A percentile compares a stretch with the other conserved stretches of the same genome.
phyloP scores from a whole-genome alignment of 441 rosid species.

The Croton setiger region DNA sequence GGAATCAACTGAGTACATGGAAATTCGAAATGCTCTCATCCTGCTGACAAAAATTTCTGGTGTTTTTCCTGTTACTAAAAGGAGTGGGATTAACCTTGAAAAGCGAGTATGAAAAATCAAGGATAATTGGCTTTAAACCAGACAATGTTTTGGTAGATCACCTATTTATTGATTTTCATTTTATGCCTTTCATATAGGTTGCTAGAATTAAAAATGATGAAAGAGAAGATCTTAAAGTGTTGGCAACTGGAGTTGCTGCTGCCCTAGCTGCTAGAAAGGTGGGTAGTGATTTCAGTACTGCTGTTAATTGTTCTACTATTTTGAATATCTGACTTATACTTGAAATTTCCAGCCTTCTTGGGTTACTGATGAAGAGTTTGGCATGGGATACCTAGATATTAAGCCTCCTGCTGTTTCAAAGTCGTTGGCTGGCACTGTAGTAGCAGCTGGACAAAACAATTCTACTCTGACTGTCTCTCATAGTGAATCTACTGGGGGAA shows the following conservation, averaged over 20 bases:
- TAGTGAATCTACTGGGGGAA: constrained; percentile 55
- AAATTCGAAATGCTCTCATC: constrained; percentile 96
- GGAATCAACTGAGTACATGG: constrained; percentile 99
- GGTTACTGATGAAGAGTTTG: constrained; percentile 99
- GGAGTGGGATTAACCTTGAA: constrained; percentile 98
- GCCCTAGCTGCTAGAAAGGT: constrained; percentile 99
- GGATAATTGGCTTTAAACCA: constrained; percentile 15
- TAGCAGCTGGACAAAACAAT: constrained; percentile 47
- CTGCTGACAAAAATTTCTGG: constrained; percentile 94
- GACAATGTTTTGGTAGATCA: constrained; percentile 14
- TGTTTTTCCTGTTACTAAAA: constrained; percentile 96
- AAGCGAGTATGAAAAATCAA: constrained; percentile 65
- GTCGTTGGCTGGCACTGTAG: constrained; percentile 38
- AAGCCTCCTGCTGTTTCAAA: constrained; percentile 70
- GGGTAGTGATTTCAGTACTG: constrained; percentile 9
- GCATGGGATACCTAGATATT: constrained; percentile 96
- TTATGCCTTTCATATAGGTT: constrained; percentile 48
- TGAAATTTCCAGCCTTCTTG: constrained; percentile 71
- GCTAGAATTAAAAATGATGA: constrained; percentile 94
- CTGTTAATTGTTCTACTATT: background rate
- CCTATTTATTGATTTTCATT: constrained; percentile 18
- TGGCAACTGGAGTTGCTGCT: constrained; percentile 99
- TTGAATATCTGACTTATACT: background rate
- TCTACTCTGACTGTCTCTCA: constrained; percentile 47
- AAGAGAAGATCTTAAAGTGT: constrained; percentile 98